Conservation (phyloP, 2,329 filamentous ascomycete genomes). For the Fusarium pilosicola region DNA sequence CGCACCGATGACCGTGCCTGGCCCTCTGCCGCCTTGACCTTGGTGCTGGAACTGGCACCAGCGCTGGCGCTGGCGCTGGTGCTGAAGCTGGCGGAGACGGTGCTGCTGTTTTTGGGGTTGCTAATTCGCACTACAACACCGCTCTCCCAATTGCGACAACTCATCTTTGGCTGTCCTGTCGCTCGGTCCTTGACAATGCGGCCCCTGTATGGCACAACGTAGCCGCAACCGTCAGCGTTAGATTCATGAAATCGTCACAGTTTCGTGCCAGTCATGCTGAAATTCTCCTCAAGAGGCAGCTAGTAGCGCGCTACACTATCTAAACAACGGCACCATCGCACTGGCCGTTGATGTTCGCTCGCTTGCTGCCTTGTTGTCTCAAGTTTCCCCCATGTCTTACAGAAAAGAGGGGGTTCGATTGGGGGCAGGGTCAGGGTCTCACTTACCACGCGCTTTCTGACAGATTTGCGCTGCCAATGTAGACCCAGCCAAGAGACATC, state of each 20-base stretch:
- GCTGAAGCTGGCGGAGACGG: slow-evolving; percentile 18
- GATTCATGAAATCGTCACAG: slow-evolving; percentile 36
- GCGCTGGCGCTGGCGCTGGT: slow-evolving; percentile 1
- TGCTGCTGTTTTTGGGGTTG: slow-evolving; percentile 29
- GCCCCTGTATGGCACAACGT: slow-evolving; percentile 67
- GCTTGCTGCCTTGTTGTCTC: slow-evolving; percentile 36
- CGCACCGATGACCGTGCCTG: slow-evolving; percentile 33
- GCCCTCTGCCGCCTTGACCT: slow-evolving; percentile 30
- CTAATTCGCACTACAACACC: slow-evolving; percentile 79
- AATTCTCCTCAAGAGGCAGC: slow-evolving; percentile 31
- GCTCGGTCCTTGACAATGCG: slow-evolving; percentile 75
- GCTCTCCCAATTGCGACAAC: slow-evolving; percentile 94
- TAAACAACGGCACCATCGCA: slow-evolving; percentile 32
- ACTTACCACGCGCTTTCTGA: slow-evolving; percentile 90
- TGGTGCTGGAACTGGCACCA: slow-evolving; percentile 15
- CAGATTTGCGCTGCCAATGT: slow-evolving; percentile 90
- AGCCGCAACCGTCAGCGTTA: slow-evolving; percentile 39
- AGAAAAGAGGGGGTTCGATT: slow-evolving; percentile 17
- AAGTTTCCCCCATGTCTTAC: slow-evolving; percentile 39
- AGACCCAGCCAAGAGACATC: slow-evolving; percentile 72
- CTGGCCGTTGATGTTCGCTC: slow-evolving; percentile 33
- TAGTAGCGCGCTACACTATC: slow-evolving; percentile 17
- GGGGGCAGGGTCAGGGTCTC: slow-evolving; percentile 22
- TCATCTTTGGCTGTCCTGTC: slow-evolving; percentile 77
- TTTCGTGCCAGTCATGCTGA: slow-evolving; percentile 29